Conservation (phyloP, 768 basidiomycete genomes). For the Pisolithus marmoratus region DNA sequence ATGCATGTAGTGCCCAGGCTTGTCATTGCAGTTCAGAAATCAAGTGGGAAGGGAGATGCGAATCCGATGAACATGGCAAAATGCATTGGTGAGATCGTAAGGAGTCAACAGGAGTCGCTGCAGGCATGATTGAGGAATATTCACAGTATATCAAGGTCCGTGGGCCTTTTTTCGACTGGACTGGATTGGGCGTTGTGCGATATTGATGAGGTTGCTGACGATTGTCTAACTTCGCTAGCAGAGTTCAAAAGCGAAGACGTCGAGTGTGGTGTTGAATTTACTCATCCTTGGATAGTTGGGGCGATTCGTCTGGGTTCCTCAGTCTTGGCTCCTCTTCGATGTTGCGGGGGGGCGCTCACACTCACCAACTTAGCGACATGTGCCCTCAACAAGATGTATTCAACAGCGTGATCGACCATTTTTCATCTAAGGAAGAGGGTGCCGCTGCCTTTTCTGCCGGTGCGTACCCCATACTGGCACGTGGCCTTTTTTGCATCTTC, state of each 20-base stretch:
- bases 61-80: conserved; percentile 72
- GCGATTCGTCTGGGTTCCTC: conserved; percentile 61
- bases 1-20: conserved; percentile 77
- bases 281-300: conserved; percentile 92
- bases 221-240: conserved; percentile 26
- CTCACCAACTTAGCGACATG: conserved; percentile 65
- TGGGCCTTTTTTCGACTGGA: not conserved
- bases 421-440: conserved; percentile 77
- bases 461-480: conserved; percentile 30
- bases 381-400: conserved; percentile 77
- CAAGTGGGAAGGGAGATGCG: conserved; percentile 43
- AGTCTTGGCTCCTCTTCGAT: not conserved
- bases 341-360: not conserved
- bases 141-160: conserved; percentile 72
- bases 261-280: conserved; percentile 74
- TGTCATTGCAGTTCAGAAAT: conserved; percentile 60
- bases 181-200: not conserved
- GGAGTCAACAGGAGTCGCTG: conserved; percentile 65
- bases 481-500: too few relatives aligned
- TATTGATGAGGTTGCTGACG: not conserved
- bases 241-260: conserved; percentile 56
- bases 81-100: conserved; percentile 80
- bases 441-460: conserved; percentile 95
- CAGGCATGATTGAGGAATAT: conserved; percentile 81
- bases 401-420: conserved; percentile 62